phyloP scores from a whole-genome alignment of 805 yeast genomes.

The Yarrowia sp. region DNA sequence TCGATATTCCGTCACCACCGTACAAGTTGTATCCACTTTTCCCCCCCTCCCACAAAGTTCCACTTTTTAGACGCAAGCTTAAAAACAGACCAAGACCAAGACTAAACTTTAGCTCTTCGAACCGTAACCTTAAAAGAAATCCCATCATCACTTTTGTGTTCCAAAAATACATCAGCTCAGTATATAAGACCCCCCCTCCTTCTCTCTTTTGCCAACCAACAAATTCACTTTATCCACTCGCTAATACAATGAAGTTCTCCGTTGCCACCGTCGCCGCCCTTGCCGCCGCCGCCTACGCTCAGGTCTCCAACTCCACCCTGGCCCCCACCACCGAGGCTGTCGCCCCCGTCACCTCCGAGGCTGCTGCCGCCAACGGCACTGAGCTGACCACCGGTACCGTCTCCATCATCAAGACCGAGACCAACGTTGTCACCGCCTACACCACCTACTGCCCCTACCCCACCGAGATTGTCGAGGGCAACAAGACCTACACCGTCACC shows the following conservation, averaged over 20 bases:
- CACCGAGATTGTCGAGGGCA: constrained; percentile 69
- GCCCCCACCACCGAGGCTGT: constrained; percentile 19
- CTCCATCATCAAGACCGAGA: constrained; percentile 47
- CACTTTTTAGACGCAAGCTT: neutral
- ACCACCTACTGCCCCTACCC: constrained; percentile 86
- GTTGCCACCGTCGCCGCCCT: constrained; percentile 42
- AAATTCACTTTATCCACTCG: constrained; percentile 37
- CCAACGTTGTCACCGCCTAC: constrained; percentile 67
- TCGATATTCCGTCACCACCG: too few relatives aligned
- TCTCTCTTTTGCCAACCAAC: neutral
- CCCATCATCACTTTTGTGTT: neutral
- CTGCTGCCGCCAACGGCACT: constrained; percentile 53
- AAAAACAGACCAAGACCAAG: neutral
- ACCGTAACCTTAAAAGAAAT: constrained; percentile 4
- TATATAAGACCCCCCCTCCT: constrained; percentile 19
- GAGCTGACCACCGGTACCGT: constrained; percentile 55
- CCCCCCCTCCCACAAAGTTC: too few relatives aligned
- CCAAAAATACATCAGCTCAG: constrained; percentile 22
- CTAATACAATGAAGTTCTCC: constrained; percentile 43
- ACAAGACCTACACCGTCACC: constrained; percentile 75
- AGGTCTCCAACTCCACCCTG: constrained; percentile 37
- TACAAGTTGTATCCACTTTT: too few relatives aligned
- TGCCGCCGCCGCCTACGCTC: constrained; percentile 43
- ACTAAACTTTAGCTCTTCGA: neutral
- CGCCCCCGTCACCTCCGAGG: constrained; percentile 48